Conservation (phyloP, 2,329 filamentous ascomycete species). For the Aspergillus amoenus region DNA sequence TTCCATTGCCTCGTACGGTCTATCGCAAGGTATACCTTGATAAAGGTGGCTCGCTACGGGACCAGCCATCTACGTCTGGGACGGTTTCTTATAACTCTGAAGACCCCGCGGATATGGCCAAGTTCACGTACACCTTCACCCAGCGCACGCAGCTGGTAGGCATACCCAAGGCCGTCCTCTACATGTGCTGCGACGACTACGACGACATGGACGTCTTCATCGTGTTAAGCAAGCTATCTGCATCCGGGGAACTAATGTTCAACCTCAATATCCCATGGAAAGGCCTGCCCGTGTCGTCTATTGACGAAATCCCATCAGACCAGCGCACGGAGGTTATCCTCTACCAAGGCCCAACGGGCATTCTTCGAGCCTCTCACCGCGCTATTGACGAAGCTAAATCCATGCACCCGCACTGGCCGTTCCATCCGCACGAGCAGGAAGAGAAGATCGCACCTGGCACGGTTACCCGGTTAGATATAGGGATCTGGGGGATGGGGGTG, state of each 20-base stretch:
- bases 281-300: background rate
- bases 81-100: conserved; percentile 10
- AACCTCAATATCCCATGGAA: conserved; percentile 14
- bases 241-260: conserved; percentile 5
- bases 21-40: conserved; percentile 14
- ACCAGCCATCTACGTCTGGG: background rate
- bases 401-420: conserved; percentile 7
- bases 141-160: conserved; percentile 9
- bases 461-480: conserved; percentile 3
- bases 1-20: conserved; percentile 7
- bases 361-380: conserved; percentile 1
- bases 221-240: conserved; percentile 9
- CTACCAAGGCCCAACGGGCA: conserved; percentile 7
- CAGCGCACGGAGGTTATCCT: conserved; percentile 6
- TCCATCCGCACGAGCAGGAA: background rate
- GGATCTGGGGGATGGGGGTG: conserved; percentile 8
- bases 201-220: conserved; percentile 13
- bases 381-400: background rate
- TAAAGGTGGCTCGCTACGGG: background rate
- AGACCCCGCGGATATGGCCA: conserved; percentile 6
- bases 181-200: conserved; percentile 14
- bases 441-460: conserved; percentile 1
- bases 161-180: conserved; percentile 14
- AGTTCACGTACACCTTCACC: conserved; percentile 12
- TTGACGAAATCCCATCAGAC: background rate